Conservation (phyloP, 2,329 filamentous ascomycete genomes). For the Huntiella savannae region DNA sequence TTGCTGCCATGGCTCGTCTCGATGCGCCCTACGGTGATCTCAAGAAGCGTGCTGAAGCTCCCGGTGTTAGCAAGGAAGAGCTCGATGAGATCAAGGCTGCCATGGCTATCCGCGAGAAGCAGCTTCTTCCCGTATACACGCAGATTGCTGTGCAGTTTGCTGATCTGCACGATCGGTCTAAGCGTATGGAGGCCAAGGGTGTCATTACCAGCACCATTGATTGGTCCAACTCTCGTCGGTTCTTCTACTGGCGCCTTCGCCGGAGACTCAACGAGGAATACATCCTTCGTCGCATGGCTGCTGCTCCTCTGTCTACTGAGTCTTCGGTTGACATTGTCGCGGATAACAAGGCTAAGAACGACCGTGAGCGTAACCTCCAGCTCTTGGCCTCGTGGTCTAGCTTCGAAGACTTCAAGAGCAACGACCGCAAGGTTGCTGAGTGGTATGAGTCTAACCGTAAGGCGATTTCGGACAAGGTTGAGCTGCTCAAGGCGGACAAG, state of each 20-base stretch:
- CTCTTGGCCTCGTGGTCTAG: constrained; percentile 70
- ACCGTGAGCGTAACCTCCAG: constrained; percentile 49
- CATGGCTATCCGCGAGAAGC: constrained; percentile 70
- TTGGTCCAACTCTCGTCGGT: constrained; percentile 79
- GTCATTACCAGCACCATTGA: constrained; percentile 67
- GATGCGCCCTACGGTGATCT: constrained; percentile 69
- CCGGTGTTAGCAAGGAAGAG: constrained; percentile 50
- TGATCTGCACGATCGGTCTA: constrained; percentile 88
- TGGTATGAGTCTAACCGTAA: constrained; percentile 97
- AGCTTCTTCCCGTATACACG: constrained; percentile 76
- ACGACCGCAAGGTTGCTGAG: constrained; percentile 66
- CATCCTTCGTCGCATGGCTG: constrained; percentile 73
- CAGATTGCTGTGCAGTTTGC: constrained; percentile 96
- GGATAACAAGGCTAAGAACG: constrained; percentile 26
- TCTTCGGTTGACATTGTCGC: constrained; percentile 17
- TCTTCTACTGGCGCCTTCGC: constrained; percentile 99
- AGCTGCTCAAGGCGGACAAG: constrained; percentile 60
- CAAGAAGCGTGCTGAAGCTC: constrained; percentile 53
- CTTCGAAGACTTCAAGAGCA: constrained; percentile 54
- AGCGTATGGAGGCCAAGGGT: constrained; percentile 96
- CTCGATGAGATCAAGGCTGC: constrained; percentile 61
- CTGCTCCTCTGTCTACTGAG: constrained; percentile 21
- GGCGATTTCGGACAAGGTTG: constrained; percentile 64
- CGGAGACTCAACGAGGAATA: constrained; percentile 94
- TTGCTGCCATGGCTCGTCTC: constrained; percentile 90